Conservation (phyloP, 1,284 basidiomycete species). For the Microbotryomycetes sp. region DNA sequence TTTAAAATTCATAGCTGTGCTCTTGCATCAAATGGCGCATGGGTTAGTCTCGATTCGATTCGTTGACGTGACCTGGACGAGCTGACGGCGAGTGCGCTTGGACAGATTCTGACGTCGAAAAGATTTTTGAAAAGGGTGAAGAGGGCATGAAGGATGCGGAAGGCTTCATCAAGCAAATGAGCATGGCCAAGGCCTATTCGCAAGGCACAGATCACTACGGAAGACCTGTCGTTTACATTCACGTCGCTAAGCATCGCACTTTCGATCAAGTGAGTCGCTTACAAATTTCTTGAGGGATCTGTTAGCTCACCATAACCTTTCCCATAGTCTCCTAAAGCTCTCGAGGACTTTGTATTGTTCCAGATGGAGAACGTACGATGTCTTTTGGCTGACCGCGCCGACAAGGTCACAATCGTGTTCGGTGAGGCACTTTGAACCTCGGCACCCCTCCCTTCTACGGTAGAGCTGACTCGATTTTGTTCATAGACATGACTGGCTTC, state of each 20-base stretch:
- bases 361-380: slow-evolving; percentile 43
- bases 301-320: too few relatives aligned
- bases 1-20: slow-evolving; percentile 6
- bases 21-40: slow-evolving; percentile 37
- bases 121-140: slow-evolving; percentile 42
- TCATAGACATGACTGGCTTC: slow-evolving; percentile 42
- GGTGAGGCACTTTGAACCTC: neutral
- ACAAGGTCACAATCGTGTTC: slow-evolving; percentile 38
- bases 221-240: slow-evolving; percentile 39
- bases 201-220: slow-evolving; percentile 41
- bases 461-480: slow-evolving; percentile 10
- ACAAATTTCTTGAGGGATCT: too few relatives aligned
- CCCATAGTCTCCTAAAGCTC: slow-evolving; percentile 41
- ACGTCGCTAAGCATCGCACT: slow-evolving; percentile 32
- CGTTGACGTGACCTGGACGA: too few relatives aligned
- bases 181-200: slow-evolving; percentile 41
- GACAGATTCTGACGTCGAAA: slow-evolving; percentile 37
- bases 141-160: slow-evolving; percentile 40
- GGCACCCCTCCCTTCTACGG: neutral
- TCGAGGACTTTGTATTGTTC: slow-evolving; percentile 41
- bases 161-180: slow-evolving; percentile 43
- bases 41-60: too few relatives aligned
- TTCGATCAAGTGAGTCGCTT: slow-evolving; percentile 20
- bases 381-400: slow-evolving; percentile 41
- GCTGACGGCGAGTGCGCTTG: neutral